Evolutionary conservation across 1,284 basidiomycete species (phyloP).

Genomic region (Leccinum angustisporum): DNA sequence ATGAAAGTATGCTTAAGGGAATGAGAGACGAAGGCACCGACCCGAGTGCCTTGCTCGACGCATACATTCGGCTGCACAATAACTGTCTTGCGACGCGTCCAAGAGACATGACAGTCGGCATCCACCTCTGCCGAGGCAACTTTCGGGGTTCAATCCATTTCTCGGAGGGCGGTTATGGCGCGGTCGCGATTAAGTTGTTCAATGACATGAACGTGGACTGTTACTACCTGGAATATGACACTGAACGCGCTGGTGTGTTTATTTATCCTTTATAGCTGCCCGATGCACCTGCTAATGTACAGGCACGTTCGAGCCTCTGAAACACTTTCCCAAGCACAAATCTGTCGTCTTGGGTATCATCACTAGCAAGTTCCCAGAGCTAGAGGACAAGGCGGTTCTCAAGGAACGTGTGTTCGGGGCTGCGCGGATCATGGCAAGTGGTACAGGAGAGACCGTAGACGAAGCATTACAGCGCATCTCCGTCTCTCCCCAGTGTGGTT

Average conservation of each 20-base stretch:
- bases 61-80: constrained; percentile 52
- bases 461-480: constrained; percentile 61
- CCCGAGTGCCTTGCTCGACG: not conserved
- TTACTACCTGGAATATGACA: constrained; percentile 52
- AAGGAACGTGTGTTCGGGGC: constrained; percentile 64
- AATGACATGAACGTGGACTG: constrained; percentile 68
- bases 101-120: not conserved
- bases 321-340: not conserved
- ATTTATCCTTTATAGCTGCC: fast-evolving
- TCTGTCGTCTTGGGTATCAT: not conserved
- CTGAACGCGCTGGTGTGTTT: not conserved
- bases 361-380: constrained; percentile 59
- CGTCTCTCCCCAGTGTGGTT: constrained; percentile 76
- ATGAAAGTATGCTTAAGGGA: constrained; percentile 31
- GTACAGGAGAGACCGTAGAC: constrained; percentile 49
- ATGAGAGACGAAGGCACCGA: not conserved
- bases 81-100: constrained; percentile 59
- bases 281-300: constrained; percentile 9
- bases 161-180: constrained; percentile 49
- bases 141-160: not conserved
- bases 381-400: constrained; percentile 54
- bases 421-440: constrained; percentile 55
- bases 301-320: not conserved
- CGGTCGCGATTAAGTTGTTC: constrained; percentile 75
- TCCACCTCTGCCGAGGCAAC: not conserved